Evolutionary conservation across 208 protist species (phyloP), one percentile per base, ranked within the genome.

Genomic region (Ichthyophonus hoferi): DNA sequence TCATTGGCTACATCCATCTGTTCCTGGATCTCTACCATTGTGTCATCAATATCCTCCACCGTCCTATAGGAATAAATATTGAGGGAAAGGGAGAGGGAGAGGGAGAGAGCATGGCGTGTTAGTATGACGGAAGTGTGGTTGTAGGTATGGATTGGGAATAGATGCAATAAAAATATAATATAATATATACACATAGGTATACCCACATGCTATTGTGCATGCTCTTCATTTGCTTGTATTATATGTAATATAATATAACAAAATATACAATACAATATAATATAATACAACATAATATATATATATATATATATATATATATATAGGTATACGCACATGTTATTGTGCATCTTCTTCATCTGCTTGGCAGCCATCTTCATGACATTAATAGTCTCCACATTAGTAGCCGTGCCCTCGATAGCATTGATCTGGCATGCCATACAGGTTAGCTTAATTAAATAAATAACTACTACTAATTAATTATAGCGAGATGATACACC

Each of bases 1-100:
- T 95, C 93, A 87, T 96, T 95, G n/a, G 94, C 94, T 92, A 96
- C 94, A 83, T 97, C 95, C 94, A 97, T 97, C 92, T 95, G 94
- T 78, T 97, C 95, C 90, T 92, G 92, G 37, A 97, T 88, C 41
- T 96, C 93, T 76, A 97, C 95, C 94, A 97, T 96, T 37, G 91
- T 94, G 40, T 96, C 91, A 79, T 97, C 96, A 58, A 97, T 93
- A 90, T 95, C 94, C 58, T 96, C 95, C 1, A 90, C 12, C 12
- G 2, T 90, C 67, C 24, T 85, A 24, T 41, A 17, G 12, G 34
- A 12, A 35, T 38, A 81, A 35, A 81, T 81, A 38, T 38, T 39
- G 7, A 14, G 33, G 33, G 7, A 81, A 81, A 81, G 7, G 33
- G 77, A 81, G 7, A 38, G 77, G 7, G 7, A 2, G 17, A 38